phyloP scores from a whole-genome alignment of 352 stramenopile genomes.

The Aphanomyces stellatus region DNA sequence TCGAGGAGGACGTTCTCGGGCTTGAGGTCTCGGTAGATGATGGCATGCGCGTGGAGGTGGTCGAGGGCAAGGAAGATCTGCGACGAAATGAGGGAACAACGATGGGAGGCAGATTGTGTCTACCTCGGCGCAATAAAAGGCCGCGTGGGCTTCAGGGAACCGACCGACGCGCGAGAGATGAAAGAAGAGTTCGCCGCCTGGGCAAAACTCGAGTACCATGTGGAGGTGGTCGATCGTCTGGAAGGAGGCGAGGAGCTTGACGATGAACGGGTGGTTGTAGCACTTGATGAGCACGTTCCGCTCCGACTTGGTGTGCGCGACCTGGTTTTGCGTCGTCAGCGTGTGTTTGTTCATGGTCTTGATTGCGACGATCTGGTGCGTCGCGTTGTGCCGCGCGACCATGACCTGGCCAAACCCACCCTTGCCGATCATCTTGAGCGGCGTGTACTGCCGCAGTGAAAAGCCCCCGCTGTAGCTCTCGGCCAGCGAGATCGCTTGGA shows the following conservation, averaged over 20 bases:
- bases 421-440: constrained; percentile 69
- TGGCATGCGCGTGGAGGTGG: constrained; percentile 55
- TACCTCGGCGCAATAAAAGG: constrained; percentile 85
- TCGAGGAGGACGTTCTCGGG: constrained; percentile 88
- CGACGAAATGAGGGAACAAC: not conserved
- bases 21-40: constrained; percentile 87
- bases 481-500: constrained; percentile 63
- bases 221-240: constrained; percentile 82
- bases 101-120: too few relatives aligned
- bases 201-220: constrained; percentile 83
- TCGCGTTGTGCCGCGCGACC: constrained; percentile 50
- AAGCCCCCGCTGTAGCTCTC: constrained; percentile 77
- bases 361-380: constrained; percentile 58
- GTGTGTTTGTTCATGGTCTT: constrained; percentile 79
- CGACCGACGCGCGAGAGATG: constrained; percentile 67
- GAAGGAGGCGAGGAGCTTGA: constrained; percentile 82
- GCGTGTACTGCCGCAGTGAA: constrained; percentile 66
- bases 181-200: constrained; percentile 80
- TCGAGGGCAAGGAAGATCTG: constrained; percentile 75
- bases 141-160: constrained; percentile 65
- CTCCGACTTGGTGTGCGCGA: constrained; percentile 80
- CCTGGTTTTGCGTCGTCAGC: constrained; percentile 68
- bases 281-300: constrained; percentile 82
- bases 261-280: constrained; percentile 86
- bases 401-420: constrained; percentile 84